phyloP scores from a whole-genome alignment of 148 eudicot species.

The Rhododendron ovatum region DNA sequence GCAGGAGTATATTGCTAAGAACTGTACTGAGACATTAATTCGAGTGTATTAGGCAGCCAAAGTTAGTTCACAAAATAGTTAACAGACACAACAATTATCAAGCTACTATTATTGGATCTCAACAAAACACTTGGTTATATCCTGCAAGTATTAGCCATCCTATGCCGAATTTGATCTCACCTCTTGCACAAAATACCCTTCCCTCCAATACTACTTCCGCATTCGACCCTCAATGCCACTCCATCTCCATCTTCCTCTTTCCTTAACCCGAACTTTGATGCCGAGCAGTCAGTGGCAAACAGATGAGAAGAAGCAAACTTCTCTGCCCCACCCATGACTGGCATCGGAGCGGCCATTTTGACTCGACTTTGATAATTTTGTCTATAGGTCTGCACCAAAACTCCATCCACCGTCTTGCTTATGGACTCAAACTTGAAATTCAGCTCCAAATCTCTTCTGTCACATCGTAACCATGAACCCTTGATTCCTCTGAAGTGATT shows the following conservation, averaged over 20 bases:
- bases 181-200: conserved; percentile 7
- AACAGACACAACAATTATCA: neutral
- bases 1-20: neutral
- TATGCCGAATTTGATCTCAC: neutral
- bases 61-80: neutral
- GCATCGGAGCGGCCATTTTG: conserved; percentile 9
- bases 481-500: conserved; percentile 15
- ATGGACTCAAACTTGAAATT: conserved; percentile 8
- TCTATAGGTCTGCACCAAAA: conserved; percentile 15
- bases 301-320: neutral
- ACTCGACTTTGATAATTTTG: conserved; percentile 3
- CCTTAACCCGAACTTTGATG: conserved; percentile 5
- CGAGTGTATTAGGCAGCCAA: neutral
- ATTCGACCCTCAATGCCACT: neutral
- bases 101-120: neutral
- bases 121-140: neutral
- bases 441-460: conserved; percentile 18
- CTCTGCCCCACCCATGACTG: neutral
- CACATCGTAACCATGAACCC: conserved; percentile 10
- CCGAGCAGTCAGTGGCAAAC: neutral
- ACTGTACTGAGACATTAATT: neutral
- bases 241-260: neutral
- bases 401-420: conserved; percentile 10
- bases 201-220: neutral
- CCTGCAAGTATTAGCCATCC: neutral